Evolutionary conservation across 192 early-diverging fungal species (phyloP), one percentile per base, ranked within the genome.

Genomic region (Gaertneriomyces sp.): DNA sequence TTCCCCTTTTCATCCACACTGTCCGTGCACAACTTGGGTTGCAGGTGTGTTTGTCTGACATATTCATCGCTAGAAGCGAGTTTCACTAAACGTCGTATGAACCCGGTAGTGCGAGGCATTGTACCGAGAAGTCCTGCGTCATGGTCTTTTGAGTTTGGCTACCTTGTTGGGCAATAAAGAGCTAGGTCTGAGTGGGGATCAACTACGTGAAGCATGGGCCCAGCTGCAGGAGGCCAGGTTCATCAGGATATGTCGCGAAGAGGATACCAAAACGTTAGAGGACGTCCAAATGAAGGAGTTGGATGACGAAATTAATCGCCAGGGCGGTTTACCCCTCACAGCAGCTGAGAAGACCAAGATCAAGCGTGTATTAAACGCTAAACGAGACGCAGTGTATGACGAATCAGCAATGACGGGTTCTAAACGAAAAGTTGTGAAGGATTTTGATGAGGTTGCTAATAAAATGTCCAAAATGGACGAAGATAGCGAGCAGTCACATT

Each of bases 321-420:
- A 70, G 7, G 70, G 59, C 44, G 75, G 74, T 10, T 14, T 72
- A 10, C 63, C 71, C 47, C 58, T 80, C 53, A 73, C 75, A 2
- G 72, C 74, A 14, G 70, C 61, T 9, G 79, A 80, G 45, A 71
- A 67, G 67, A 76, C 63, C 7, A 81, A 81, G 56, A 25, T 78
- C 41, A 64, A 61, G 19, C 53, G 57, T 45, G 33, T 39, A 14
- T 57, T 78, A 19, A 65, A 61, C 5, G 10, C 51, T 12, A 51
- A 74, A 41, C 60, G 49, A 33, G 68, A 62, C 9, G 58, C 44
- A 20, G 49, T 59, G 52, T 79, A 68, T 53, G 68, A 75, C 10
- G 74, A 75, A n/a, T 53, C 63, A 11, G 56, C 45, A 7, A 59
- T 55, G 49, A 66, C 55, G 14, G 60, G 56, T 11, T 61, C 67